Evolutionary conservation across 1,284 basidiomycete genomes (phyloP).

Genomic region (Fomitopsis pinicola): DNA sequence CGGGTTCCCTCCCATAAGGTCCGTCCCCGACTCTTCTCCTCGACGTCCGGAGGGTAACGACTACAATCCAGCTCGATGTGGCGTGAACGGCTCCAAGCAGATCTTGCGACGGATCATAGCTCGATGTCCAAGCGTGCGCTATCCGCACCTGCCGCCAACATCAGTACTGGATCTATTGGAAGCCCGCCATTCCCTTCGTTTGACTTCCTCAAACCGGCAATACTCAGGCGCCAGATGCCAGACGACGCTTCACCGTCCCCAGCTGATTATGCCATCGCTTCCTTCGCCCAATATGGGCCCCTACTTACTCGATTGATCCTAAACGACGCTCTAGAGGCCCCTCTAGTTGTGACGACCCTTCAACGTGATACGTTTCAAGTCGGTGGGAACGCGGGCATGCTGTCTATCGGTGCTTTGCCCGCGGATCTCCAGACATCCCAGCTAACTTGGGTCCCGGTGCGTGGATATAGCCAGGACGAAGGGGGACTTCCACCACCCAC

Average conservation of each 20-base stretch:
- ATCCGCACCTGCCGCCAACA: neutral
- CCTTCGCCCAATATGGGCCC: conserved; percentile 26
- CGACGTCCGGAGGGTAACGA: neutral
- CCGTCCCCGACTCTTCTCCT: neutral
- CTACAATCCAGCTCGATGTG: conserved; percentile 23
- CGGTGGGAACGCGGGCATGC: conserved; percentile 31
- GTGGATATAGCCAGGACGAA: conserved; percentile 30
- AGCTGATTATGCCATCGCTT: conserved; percentile 17
- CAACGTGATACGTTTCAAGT: conserved; percentile 35
- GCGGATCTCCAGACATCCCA: conserved; percentile 26
- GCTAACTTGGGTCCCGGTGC: conserved; percentile 36
- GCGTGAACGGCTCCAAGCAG: conserved; percentile 19
- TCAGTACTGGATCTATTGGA: conserved; percentile 1
- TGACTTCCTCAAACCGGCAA: conserved; percentile 11
- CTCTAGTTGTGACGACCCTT: conserved; percentile 28
- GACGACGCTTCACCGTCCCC: conserved; percentile 2
- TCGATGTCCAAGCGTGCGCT: neutral
- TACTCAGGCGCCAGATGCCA: conserved; percentile 6
- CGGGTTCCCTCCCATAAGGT: conserved; percentile 34
- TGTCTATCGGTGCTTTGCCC: conserved; percentile 38
- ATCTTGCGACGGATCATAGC: conserved; percentile 7
- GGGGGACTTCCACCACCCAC: conserved; percentile 32
- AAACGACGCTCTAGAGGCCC: conserved; percentile 14
- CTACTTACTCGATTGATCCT: conserved; percentile 25
- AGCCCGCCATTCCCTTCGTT: conserved; percentile 13